A percentile compares a stretch with the other conserved stretches of the same genome.
Conservation (phyloP, 2,329 filamentous ascomycete species). For the Penicillium sp. region DNA sequence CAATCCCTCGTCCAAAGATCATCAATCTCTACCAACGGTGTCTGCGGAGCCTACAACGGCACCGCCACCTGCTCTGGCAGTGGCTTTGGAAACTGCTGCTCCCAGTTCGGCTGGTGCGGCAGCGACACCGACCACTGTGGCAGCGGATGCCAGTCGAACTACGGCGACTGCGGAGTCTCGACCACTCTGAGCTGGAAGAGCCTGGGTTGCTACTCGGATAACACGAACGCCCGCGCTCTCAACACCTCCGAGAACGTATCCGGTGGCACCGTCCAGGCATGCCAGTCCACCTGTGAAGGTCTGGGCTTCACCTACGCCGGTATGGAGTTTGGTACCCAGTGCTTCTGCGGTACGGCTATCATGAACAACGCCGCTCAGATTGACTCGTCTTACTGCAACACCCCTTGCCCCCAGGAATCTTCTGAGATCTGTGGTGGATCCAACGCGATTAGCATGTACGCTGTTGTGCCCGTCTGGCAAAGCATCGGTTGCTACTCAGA, state of each 20-base stretch:
- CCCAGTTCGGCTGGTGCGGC: constrained; percentile 16
- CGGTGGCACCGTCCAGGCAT: constrained; percentile 8
- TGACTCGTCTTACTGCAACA: constrained; percentile 44
- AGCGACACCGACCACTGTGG: constrained; percentile 19
- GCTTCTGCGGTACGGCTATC: constrained; percentile 17
- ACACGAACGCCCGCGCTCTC: constrained; percentile 10
- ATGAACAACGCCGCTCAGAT: constrained; percentile 15
- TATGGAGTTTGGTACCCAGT: constrained; percentile 12
- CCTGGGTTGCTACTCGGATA: constrained; percentile 16
- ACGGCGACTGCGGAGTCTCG: constrained; percentile 14
- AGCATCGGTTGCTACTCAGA: constrained; percentile 25
- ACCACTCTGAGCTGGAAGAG: constrained; percentile 10
- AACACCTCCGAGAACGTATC: constrained; percentile 4
- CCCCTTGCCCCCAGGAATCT: constrained; percentile 46
- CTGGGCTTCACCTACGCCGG: constrained; percentile 11
- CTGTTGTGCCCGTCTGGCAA: constrained; percentile 17
- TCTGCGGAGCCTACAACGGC: constrained; percentile 12
- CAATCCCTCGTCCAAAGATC: neutral
- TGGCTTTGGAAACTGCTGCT: constrained; percentile 14
- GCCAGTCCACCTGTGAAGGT: constrained; percentile 7
- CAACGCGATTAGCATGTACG: constrained; percentile 19
- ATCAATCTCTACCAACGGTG: constrained; percentile 6
- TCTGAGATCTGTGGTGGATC: constrained; percentile 36
- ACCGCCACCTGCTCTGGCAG: constrained; percentile 10
- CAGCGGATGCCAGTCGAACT: constrained; percentile 18